A percentile compares a stretch with the other conserved stretches of the same genome.
phyloP scores from a whole-genome alignment of 2,329 filamentous ascomycete species.

The Exophiala lecanii-corni region DNA sequence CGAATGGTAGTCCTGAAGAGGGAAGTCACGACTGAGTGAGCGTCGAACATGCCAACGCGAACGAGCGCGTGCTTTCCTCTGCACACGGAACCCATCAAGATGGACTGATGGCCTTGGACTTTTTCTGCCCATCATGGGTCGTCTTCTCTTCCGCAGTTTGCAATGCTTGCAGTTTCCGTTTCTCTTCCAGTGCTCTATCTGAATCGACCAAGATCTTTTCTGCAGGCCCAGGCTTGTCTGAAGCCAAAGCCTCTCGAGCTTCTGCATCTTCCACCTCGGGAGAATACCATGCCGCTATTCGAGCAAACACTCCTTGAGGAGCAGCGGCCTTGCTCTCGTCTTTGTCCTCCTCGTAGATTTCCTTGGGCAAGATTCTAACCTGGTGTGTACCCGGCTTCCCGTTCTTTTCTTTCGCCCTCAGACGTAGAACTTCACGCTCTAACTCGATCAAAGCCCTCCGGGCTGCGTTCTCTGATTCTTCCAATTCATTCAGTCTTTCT shows the following conservation, averaged over 20 bases:
- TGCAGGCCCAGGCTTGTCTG: slow-evolving; percentile 23
- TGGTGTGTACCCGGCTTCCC: slow-evolving; percentile 16
- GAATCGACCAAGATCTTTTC: slow-evolving; percentile 26
- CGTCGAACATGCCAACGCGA: too few species aligned
- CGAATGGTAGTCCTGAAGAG: too few species aligned
- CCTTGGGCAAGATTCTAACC: slow-evolving; percentile 38
- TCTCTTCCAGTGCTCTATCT: slow-evolving; percentile 31
- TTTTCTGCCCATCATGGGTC: not conserved
- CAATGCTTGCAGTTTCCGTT: slow-evolving; percentile 26
- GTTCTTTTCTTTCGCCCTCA: slow-evolving; percentile 36
- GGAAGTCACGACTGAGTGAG: too few species aligned
- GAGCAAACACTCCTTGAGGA: slow-evolving; percentile 32
- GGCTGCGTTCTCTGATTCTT: slow-evolving; percentile 44
- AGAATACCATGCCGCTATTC: slow-evolving; percentile 33
- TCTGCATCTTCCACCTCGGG: slow-evolving; percentile 30
- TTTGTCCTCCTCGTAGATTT: slow-evolving; percentile 37
- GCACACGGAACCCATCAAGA: too few species aligned
- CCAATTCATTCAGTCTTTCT: slow-evolving; percentile 55
- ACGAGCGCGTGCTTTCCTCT: too few species aligned
- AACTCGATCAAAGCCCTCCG: slow-evolving; percentile 39
- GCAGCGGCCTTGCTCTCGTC: slow-evolving; percentile 28
- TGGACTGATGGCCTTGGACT: not conserved
- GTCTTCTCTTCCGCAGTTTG: slow-evolving; percentile 2
- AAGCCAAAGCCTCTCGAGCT: slow-evolving; percentile 31
- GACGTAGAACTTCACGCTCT: slow-evolving; percentile 43